phyloP scores from a whole-genome alignment of 2,329 filamentous ascomycete species.

The Knufia petricola region DNA sequence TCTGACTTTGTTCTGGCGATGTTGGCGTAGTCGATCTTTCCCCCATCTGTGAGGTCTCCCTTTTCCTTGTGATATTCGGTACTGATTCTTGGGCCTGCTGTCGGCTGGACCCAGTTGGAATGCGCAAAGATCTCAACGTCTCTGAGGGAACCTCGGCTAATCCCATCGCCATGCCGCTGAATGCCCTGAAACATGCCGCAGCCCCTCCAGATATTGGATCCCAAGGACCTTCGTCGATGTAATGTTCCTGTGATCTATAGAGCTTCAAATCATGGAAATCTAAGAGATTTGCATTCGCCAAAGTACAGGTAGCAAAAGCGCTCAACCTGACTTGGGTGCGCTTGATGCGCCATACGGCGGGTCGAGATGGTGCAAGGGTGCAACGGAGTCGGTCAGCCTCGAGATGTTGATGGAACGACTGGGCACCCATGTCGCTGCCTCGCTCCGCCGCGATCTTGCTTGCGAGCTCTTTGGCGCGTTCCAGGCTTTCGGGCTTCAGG shows the following conservation, averaged over 20 bases:
- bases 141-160: conserved; percentile 60
- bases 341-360: conserved; percentile 44
- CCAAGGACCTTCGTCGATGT: conserved; percentile 45
- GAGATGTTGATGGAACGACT: conserved; percentile 60
- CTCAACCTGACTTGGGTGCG: conserved; percentile 6
- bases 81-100: conserved; percentile 11
- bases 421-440: conserved; percentile 52
- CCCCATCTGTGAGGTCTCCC: conserved; percentile 5
- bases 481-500: conserved; percentile 24
- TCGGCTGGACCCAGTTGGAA: conserved; percentile 9
- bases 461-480: conserved; percentile 40
- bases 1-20: conserved; percentile 14
- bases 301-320: conserved; percentile 31
- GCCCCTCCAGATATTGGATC: conserved; percentile 42
- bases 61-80: conserved; percentile 8
- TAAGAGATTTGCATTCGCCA: conserved; percentile 48
- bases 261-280: conserved; percentile 47
- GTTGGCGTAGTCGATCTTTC: conserved; percentile 6
- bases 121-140: conserved; percentile 34
- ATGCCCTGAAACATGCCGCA: conserved; percentile 27
- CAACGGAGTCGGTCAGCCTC: conserved; percentile 57
- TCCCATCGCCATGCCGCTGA: conserved; percentile 64
- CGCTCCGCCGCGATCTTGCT: conserved; percentile 54
- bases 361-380: conserved; percentile 53
- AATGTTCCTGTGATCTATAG: conserved; percentile 42